A percentile compares a stretch with the other conserved stretches of the same genome.
Evolutionary conservation across 1,284 basidiomycete genomes (phyloP).

Genomic region (Tilletia horrida): DNA sequence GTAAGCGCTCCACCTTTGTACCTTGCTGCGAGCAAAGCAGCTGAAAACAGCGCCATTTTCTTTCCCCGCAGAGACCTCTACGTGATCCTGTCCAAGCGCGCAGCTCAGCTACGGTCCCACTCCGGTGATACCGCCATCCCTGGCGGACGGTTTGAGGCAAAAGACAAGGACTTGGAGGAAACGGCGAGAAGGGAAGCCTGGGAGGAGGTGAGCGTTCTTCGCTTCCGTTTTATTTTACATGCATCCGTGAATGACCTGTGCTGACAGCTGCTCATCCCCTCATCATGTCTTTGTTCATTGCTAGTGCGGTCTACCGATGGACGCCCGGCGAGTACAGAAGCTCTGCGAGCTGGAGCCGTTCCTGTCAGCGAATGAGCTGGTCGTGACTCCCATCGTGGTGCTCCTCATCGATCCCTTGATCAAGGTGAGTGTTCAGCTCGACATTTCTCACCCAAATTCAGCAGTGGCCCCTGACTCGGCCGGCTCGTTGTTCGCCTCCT

Average conservation of each 20-base stretch:
- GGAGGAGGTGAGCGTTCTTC: conserved; percentile 25
- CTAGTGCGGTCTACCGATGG: conserved; percentile 49
- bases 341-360: conserved; percentile 47
- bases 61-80: conserved; percentile 33
- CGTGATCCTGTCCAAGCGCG: conserved; percentile 44
- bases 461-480: not conserved
- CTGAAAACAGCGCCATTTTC: too few relatives aligned
- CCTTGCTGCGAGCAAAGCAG: not conserved
- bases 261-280: not conserved
- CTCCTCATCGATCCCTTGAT: conserved; percentile 36
- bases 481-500: too few relatives aligned
- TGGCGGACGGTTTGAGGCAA: conserved; percentile 46
- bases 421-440: conserved; percentile 25
- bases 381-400: conserved; percentile 49
- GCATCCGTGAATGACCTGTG: not conserved
- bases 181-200: conserved; percentile 38
- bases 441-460: too few relatives aligned
- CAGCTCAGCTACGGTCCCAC: conserved; percentile 35
- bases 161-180: conserved; percentile 40
- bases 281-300: not conserved
- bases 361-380: conserved; percentile 49
- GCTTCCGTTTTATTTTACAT: too few relatives aligned
- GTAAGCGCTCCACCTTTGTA: too few relatives aligned
- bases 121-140: conserved; percentile 52
- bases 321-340: conserved; percentile 31